Base-by-base conservation (phyloP, 768 basidiomycete genomes). In the Exidia glandulosa region DNA sequence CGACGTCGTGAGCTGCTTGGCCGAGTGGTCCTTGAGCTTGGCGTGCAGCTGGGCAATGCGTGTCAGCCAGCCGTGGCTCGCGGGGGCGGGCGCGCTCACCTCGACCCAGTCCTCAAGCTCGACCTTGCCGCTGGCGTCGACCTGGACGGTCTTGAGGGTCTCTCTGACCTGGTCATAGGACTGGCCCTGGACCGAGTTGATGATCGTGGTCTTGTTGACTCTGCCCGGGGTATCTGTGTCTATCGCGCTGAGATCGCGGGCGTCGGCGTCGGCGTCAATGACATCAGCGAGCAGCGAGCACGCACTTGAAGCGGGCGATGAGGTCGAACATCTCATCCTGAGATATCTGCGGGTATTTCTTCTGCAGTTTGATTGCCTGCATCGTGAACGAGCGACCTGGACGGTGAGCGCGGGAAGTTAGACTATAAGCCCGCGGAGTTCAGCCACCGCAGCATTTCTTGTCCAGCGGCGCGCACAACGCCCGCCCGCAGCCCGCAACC, bases 21-120 rank as follows among this genome's bases (percentile, higher is more conserved):
- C 62, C n/a, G 66, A 52, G 50, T 61, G 61, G 62, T 58, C 59
- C 73, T 65, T 70, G 74, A 94, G 81, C 72, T 93, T 94, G 63
- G 85, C 86, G 64, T 90, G 88, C 62, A 94, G 80, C 90, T 92
- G 63, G 27, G 58, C 36, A 34, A 19, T 36, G 45, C 31, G 56
- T 34, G 32, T 32, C 6, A 29, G 41, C 29, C 3, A 34, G 6
- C 7, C 36, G 36, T 30, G 47, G 9, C n/a, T 59, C 5, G 27
- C 55, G 54, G 31, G 30, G 32, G 57, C 23, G 48, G 59, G 34
- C 41, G 34, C 45, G 63, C 82, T 62, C 63, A 94, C 89, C 82
- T 98, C 95, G 50, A 98, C 94, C 87, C 92, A 99, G 69, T 98
- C 96, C 65, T 98, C 96, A 61, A 98, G 76, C 72, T 97, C 96